These are phyloP conservation scores for Iodosphaeria phyllophila DNA, from an alignment of 2,329 filamentous ascomycete genomes.

Conservation along the genomic window DNA sequence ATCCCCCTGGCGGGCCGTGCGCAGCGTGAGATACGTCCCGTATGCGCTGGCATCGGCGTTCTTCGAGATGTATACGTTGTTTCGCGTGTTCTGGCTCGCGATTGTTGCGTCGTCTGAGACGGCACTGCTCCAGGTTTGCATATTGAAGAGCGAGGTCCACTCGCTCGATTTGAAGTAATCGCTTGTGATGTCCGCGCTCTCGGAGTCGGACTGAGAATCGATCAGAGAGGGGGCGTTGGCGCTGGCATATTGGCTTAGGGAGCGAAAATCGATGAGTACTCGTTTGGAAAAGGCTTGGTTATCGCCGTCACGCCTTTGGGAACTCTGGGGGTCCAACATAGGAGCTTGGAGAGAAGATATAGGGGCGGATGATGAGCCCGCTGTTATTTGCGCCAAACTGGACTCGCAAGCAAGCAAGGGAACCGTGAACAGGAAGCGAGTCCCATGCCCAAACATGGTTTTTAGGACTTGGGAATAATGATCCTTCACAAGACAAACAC, in stretches of 20 bases:
- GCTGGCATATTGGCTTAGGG: constrained; percentile 16
- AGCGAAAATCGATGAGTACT: constrained; percentile 32
- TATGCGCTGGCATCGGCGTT: constrained; percentile 14
- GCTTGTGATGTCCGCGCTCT: constrained; percentile 10
- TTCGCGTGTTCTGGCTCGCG: constrained; percentile 17
- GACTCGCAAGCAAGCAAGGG: no score
- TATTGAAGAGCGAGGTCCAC: constrained; percentile 14
- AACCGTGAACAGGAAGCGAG: no score
- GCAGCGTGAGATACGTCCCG: constrained; percentile 25
- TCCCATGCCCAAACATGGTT: no score
- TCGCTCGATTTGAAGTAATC: constrained; percentile 13
- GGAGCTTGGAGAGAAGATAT: no score
- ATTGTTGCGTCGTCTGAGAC: constrained; percentile 10
- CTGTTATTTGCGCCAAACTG: no score
- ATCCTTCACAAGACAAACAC: no score
- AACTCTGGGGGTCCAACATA: no score
- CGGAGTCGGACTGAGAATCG: constrained; percentile 8
- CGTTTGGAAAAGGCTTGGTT: no score
- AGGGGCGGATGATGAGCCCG: no score
- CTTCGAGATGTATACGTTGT: constrained; percentile 25
- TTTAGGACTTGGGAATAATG: no score
- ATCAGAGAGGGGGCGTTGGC: constrained; percentile 11
- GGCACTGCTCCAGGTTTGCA: constrained; percentile 14
- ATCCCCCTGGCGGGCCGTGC: constrained; percentile 21
- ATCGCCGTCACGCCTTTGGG: no score